Evolutionary conservation across 257 asterid genomes (phyloP).

Genomic region (Lantana camara): DNA sequence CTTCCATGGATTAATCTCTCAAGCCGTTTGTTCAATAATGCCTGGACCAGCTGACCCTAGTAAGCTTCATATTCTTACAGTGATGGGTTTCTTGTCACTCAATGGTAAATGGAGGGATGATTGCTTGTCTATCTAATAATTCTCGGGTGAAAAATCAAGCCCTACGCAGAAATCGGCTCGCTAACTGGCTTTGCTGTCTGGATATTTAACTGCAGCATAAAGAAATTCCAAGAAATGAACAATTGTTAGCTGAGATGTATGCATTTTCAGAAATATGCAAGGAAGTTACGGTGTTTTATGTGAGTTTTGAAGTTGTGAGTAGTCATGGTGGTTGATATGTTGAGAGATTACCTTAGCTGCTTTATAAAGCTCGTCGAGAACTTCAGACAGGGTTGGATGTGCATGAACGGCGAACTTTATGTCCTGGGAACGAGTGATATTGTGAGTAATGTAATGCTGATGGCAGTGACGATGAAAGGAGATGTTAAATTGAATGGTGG

Average conservation of each 20-base stretch:
- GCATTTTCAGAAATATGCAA: not conserved
- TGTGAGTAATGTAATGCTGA: not conserved
- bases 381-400: conserved; percentile 60
- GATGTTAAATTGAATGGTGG: not conserved
- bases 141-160: not conserved
- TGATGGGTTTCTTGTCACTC: not conserved
- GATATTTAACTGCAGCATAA: conserved; percentile 32
- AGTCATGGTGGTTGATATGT: not conserved
- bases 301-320: not conserved
- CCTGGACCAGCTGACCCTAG: not conserved
- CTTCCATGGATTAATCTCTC: not conserved
- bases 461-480: not conserved
- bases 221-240: not conserved
- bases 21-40: no score
- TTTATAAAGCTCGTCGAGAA: conserved; percentile 52
- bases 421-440: conserved; percentile 34
- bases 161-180: conserved; percentile 37
- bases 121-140: conserved; percentile 6
- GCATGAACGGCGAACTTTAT: conserved; percentile 56
- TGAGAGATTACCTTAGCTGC: conserved; percentile 42
- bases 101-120: not conserved
- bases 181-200: conserved; percentile 14
- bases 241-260: not conserved
- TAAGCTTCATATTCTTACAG: not conserved
- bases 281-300: not conserved